Evolutionary conservation across 2,329 filamentous ascomycete genomes (phyloP).

Genomic region (Phialophora expanda): DNA sequence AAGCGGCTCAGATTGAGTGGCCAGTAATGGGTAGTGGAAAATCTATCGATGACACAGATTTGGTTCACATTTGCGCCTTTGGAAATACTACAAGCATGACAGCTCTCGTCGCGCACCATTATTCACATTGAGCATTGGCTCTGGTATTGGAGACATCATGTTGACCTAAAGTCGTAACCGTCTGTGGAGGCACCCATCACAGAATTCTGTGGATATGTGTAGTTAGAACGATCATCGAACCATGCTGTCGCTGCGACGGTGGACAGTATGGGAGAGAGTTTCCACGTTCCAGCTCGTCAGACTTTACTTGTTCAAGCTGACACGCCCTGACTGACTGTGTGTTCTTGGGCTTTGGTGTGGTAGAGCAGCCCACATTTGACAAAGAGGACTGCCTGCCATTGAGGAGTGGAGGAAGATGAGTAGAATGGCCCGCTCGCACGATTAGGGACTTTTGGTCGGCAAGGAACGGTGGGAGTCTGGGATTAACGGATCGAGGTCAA

Average conservation of each 20-base stretch:
- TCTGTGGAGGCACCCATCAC: no score
- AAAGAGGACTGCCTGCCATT: not conserved
- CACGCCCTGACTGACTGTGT: not conserved
- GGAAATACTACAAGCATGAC: no score
- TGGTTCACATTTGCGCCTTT: no score
- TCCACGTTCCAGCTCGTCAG: not conserved
- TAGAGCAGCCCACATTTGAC: not conserved
- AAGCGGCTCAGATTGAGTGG: not conserved
- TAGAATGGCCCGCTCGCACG: not conserved
- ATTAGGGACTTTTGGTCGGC: not conserved
- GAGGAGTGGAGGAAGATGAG: not conserved
- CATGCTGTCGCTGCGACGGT: not conserved
- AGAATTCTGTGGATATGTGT: no score
- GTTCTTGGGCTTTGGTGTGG: not conserved
- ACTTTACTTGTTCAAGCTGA: not conserved
- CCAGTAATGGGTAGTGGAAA: no score
- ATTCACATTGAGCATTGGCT: not conserved
- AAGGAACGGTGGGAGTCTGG: not conserved
- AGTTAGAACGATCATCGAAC: no score
- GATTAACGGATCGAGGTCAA: not conserved
- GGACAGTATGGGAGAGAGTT: no score
- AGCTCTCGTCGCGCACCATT: no score
- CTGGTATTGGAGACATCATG: not conserved
- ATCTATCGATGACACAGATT: no score
- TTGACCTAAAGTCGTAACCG: not conserved